Conservation (phyloP, 2,329 filamentous ascomycete genomes). For the Bipolaris gigantea region DNA sequence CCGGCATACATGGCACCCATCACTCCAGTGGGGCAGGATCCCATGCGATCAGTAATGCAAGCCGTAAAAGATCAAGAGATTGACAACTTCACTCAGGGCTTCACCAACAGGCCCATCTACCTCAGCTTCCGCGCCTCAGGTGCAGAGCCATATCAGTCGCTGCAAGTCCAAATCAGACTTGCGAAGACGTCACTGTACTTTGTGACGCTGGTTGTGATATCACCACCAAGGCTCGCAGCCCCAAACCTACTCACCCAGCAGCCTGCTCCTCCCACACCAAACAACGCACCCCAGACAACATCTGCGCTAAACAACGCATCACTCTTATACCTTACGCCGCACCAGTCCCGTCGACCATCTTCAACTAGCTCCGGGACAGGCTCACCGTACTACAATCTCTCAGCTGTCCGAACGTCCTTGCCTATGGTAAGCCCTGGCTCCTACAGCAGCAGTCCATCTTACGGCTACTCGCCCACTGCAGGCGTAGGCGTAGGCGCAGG, state of each 20-base stretch:
- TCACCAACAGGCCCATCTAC: conserved; percentile 45
- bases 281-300: conserved; percentile 31
- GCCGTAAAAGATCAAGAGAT: conserved; percentile 48
- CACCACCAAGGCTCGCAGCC: conserved; percentile 25
- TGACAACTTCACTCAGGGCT: conserved; percentile 50
- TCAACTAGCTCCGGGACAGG: conserved; percentile 40
- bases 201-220: conserved; percentile 47
- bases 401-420: conserved; percentile 40
- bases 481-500: conserved; percentile 38
- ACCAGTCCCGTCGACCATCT: conserved; percentile 32
- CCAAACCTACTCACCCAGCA: conserved; percentile 42
- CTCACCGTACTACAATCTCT: conserved; percentile 42
- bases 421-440: conserved; percentile 39
- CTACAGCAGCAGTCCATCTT: conserved; percentile 39
- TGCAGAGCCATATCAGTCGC: conserved; percentile 39
- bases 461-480: conserved; percentile 40
- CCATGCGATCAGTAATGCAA: conserved; percentile 46
- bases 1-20: conserved; percentile 56
- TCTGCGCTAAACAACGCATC: conserved; percentile 33
- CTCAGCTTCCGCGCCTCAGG: conserved; percentile 45
- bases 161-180: conserved; percentile 41
- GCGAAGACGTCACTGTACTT: conserved; percentile 53
- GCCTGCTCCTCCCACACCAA: conserved; percentile 36
- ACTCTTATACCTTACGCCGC: conserved; percentile 32
- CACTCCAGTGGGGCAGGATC: conserved; percentile 48